Conservation (phyloP, 2,329 filamentous ascomycete species). For the Escovopsis weberi region DNA sequence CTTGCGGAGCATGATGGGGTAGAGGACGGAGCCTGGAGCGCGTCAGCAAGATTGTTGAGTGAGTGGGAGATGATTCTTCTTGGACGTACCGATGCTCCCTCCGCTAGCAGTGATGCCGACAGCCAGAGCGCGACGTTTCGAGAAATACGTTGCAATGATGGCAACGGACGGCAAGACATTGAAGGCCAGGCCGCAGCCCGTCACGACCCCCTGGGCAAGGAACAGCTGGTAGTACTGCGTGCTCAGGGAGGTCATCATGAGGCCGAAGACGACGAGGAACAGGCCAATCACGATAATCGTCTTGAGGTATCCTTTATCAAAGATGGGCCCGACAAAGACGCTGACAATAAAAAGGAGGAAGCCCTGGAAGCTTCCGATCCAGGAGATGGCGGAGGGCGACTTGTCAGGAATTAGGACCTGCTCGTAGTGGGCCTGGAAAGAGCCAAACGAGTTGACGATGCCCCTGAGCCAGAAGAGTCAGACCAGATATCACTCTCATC, state of each 20-base stretch:
- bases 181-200: conserved; percentile 27
- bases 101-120: conserved; percentile 28
- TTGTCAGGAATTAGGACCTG: neutral
- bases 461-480: conserved; percentile 11
- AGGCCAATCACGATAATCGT: conserved; percentile 18
- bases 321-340: conserved; percentile 23
- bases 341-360: conserved; percentile 24
- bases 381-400: conserved; percentile 17
- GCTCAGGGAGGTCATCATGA: conserved; percentile 23
- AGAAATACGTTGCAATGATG: conserved; percentile 22
- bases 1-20: conserved; percentile 21
- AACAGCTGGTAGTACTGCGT: conserved; percentile 27
- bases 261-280: conserved; percentile 21
- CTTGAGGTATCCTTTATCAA: conserved; percentile 24
- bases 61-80: no score
- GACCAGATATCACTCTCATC: neutral
- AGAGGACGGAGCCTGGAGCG: conserved; percentile 12
- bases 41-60: neutral
- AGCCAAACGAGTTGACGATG: conserved; percentile 20
- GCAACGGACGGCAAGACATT: conserved; percentile 24
- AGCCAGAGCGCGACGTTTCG: conserved; percentile 22
- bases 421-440: conserved; percentile 21
- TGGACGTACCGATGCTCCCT: conserved; percentile 20
- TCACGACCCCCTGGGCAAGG: conserved; percentile 25
- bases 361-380: conserved; percentile 23